These are phyloP conservation scores for Trichoderma endophyticum DNA, from an alignment of 2,329 filamentous ascomycete species.

Conservation along the genomic window DNA sequence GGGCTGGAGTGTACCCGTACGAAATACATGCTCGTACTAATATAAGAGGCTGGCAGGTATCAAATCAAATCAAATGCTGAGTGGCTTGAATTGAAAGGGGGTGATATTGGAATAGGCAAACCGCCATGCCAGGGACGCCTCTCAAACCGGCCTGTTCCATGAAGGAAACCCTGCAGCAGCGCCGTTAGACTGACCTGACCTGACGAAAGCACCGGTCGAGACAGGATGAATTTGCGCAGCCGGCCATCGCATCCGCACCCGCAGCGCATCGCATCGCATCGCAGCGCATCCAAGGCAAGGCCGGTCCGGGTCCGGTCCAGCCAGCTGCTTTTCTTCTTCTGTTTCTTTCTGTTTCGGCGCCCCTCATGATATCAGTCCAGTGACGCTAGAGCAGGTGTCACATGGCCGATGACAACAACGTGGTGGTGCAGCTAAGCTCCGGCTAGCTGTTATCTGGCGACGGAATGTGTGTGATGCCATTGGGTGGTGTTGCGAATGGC, in stretches of 20 bases:
- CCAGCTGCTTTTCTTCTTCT: not conserved
- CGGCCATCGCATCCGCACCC: not conserved
- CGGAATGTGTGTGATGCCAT: slow-evolving; percentile 6
- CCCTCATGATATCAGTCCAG: not conserved
- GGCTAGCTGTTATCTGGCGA: slow-evolving; percentile 10
- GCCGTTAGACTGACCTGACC: not conserved
- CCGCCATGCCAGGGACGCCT: slow-evolving; percentile 5
- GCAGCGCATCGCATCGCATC: not conserved
- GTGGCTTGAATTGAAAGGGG: slow-evolving; percentile 5
- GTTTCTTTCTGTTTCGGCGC: not conserved
- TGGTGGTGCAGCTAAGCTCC: slow-evolving; percentile 20
- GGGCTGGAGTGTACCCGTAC: not conserved
- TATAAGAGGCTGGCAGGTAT: not conserved
- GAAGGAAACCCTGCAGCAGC: not conserved
- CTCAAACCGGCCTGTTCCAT: not conserved
- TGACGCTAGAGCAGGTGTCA: slow-evolving; percentile 19
- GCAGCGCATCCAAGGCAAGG: not conserved
- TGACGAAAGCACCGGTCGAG: not conserved
- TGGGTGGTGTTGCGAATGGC: slow-evolving; percentile 7
- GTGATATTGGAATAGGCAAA: not conserved
- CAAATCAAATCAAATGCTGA: not conserved
- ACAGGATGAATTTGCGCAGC: not conserved
- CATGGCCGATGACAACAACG: slow-evolving; percentile 21
- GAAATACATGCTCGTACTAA: not conserved
- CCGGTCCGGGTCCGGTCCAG: not conserved